Base-by-base conservation (phyloP, 2,329 filamentous ascomycete species). In the Xenoacremonium recifei region DNA sequence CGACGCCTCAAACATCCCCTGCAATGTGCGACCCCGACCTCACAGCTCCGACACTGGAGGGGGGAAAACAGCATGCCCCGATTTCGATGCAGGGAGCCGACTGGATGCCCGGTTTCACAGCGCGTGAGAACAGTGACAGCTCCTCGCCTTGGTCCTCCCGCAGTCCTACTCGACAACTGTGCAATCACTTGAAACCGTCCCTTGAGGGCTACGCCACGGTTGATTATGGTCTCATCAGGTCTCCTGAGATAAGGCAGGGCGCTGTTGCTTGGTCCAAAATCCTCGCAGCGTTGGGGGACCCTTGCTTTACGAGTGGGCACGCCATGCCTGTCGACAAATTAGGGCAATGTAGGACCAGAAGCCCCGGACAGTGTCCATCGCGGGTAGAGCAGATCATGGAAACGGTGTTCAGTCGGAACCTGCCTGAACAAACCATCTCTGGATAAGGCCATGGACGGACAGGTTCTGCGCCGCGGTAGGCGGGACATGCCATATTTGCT, bases 181-280 rank as follows among this genome's bases (percentile, higher is more conserved):
- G 50, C 54, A 45, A 59, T 59, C 47, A 53, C 60, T 42, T 61
- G 58, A 61, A 61, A 61, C 58, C 39, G 42, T 38, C 33, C 32
- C 37, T 47, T 47, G 46, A n/a, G n/a, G n/a, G n/a, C n/a, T n/a
- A n/a, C n/a, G n/a, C n/a, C n/a, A n/a, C n/a, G n/a, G n/a, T n/a
- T n/a, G n/a, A n/a, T n/a, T n/a, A n/a, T n/a, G n/a, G n/a, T n/a
- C n/a, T n/a, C n/a, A n/a, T n/a, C n/a, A n/a, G n/a, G n/a, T n/a
- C n/a, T n/a, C n/a, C n/a, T n/a, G n/a, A n/a, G n/a, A n/a, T n/a
- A n/a, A n/a, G n/a, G n/a, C n/a, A n/a, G n/a, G n/a, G n/a, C n/a
- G n/a, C n/a, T n/a, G n/a, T n/a, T n/a, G n/a, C n/a, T n/a, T n/a
- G n/a, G n/a, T n/a, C n/a, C n/a, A n/a, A n/a, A n/a, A n/a, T n/a